These are phyloP conservation scores for Pleurotus tuoliensis DNA, from an alignment of 768 basidiomycete genomes.

Conservation along the genomic window DNA sequence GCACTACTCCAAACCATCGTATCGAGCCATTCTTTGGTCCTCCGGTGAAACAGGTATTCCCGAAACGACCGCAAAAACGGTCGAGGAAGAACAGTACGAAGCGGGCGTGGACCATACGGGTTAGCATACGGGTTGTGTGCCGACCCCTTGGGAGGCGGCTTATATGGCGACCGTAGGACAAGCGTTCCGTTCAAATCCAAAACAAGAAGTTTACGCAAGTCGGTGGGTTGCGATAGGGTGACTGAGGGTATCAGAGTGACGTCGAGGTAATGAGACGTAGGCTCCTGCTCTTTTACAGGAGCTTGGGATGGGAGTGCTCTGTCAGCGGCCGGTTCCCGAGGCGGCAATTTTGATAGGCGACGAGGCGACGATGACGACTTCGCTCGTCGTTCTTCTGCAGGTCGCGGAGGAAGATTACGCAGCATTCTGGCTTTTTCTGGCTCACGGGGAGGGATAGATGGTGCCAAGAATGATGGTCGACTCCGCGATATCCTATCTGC, in stretches of 20 bases:
- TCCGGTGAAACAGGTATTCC: slow-evolving; percentile 57
- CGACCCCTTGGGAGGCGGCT: slow-evolving; percentile 10
- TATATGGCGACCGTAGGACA: slow-evolving; percentile 51
- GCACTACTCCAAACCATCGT: slow-evolving; percentile 91
- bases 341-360: no score
- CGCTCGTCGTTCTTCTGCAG: no score
- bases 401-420: no score
- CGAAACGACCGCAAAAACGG: slow-evolving; percentile 64
- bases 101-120: slow-evolving; percentile 18
- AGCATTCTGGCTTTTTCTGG: no score
- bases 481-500: no score
- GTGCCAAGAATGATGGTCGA: no score
- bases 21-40: slow-evolving; percentile 66
- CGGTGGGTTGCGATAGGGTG: slow-evolving; percentile 19
- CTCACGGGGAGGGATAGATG: no score
- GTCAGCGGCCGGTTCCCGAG: no score
- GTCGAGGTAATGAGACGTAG: no score
- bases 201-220: slow-evolving; percentile 60
- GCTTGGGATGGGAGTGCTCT: no score
- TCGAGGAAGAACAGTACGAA: slow-evolving; percentile 47
- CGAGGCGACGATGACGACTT: no score
- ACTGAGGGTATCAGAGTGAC: slow-evolving; percentile 25
- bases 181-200: slow-evolving; percentile 78
- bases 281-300: no score
- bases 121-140: slow-evolving; percentile 15